phyloP scores from a whole-genome alignment of 192 early-diverging fungal genomes.

The Chytriomyces confervae region DNA sequence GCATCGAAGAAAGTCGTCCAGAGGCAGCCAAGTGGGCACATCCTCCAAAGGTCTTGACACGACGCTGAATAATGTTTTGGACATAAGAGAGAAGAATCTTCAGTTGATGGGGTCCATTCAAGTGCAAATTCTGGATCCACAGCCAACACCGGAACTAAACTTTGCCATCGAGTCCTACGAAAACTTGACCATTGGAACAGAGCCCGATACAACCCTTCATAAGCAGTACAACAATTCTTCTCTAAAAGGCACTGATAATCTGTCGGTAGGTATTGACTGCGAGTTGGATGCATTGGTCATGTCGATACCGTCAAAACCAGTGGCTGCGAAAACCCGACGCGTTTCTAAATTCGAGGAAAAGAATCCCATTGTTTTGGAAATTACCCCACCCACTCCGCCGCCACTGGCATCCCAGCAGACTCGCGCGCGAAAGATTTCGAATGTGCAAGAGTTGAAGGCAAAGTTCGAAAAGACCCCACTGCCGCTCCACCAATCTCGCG shows the following conservation, averaged over 20 bases:
- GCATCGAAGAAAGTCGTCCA: neutral
- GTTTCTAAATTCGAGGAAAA: neutral
- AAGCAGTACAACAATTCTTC: neutral
- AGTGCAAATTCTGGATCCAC: slow-evolving; percentile 4
- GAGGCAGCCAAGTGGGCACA: neutral
- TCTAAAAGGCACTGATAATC: neutral
- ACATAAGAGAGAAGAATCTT: neutral
- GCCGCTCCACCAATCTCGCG: no score
- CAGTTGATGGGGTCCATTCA: neutral
- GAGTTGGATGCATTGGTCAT: neutral
- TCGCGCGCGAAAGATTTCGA: neutral
- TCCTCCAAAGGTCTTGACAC: neutral
- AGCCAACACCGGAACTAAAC: neutral
- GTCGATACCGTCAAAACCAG: neutral
- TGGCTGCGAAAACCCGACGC: neutral
- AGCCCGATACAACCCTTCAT: neutral
- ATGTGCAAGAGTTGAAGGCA: slow-evolving; percentile 19
- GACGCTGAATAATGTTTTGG: neutral
- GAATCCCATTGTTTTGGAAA: neutral
- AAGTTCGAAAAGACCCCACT: neutral
- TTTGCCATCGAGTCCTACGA: neutral
- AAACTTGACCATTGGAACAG: slow-evolving; percentile 2
- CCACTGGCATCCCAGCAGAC: neutral
- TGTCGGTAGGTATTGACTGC: neutral
- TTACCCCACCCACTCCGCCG: neutral